Conservation (phyloP, 805 yeast species). For the Vanderwaltozyma tropicalis region DNA sequence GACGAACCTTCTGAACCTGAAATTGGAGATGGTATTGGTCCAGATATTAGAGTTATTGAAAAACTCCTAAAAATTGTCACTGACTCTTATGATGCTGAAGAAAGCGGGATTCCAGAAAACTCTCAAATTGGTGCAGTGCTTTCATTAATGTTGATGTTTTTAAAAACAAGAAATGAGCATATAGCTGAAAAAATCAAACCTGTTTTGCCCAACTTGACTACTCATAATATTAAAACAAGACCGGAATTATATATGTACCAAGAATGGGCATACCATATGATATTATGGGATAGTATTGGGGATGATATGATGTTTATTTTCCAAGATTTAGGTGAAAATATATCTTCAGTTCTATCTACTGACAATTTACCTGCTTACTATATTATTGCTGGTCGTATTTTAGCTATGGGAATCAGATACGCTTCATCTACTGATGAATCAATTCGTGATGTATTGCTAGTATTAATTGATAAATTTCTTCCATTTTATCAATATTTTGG, state of each 20-base stretch:
- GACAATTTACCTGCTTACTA: constrained; percentile 55
- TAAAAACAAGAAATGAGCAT: constrained; percentile 50
- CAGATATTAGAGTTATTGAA: no score
- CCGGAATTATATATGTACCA: constrained; percentile 69
- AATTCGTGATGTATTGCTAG: constrained; percentile 39
- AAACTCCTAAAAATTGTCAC: constrained; percentile 13
- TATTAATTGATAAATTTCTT: constrained; percentile 21
- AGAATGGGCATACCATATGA: constrained; percentile 50
- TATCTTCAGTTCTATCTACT: constrained; percentile 33
- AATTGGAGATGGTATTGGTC: neutral
- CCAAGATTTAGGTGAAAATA: constrained; percentile 5
- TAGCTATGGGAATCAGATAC: constrained; percentile 63
- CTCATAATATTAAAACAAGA: constrained; percentile 27
- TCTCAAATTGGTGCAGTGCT: constrained; percentile 60
- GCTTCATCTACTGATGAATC: constrained; percentile 55
- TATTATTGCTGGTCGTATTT: constrained; percentile 61
- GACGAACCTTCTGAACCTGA: neutral
- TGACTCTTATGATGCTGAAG: constrained; percentile 16
- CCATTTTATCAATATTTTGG: constrained; percentile 29
- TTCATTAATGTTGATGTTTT: constrained; percentile 63
- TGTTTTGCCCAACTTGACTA: constrained; percentile 36
- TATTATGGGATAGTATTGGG: constrained; percentile 62
- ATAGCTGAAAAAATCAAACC: constrained; percentile 54
- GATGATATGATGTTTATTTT: constrained; percentile 26
- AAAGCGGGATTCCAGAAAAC: constrained; percentile 24